These are phyloP conservation scores for Pythium vanterpoolii DNA, from an alignment of 352 stramenopile genomes.

Conservation along the genomic window DNA sequence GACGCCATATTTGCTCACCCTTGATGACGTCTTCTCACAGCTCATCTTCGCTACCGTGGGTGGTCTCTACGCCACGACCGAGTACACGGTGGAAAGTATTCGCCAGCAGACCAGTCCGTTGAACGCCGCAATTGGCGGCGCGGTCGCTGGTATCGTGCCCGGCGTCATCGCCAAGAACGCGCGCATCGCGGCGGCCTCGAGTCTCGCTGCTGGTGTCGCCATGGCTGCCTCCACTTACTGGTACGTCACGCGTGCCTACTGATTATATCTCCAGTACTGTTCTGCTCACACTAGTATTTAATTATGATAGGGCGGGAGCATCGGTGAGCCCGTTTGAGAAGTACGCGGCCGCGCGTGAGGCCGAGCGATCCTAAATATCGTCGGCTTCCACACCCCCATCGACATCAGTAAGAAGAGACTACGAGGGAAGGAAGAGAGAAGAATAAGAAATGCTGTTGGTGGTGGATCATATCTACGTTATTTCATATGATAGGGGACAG, in stretches of 20 bases:
- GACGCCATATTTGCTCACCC: not conserved
- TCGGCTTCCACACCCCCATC: not conserved
- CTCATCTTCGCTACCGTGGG: slow-evolving; percentile 69
- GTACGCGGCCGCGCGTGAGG: slow-evolving; percentile 47
- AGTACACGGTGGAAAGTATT: slow-evolving; percentile 58
- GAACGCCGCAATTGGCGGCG: slow-evolving; percentile 66
- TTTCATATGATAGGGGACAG: slow-evolving; percentile 41
- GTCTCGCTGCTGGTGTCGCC: slow-evolving; percentile 35
- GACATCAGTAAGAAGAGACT: not conserved
- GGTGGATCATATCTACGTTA: not conserved
- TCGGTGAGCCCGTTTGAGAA: slow-evolving; percentile 64
- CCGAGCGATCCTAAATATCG: slow-evolving; percentile 45
- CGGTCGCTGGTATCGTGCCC: slow-evolving; percentile 61
- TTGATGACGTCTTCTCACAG: slow-evolving; percentile 23
- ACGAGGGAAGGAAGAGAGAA: not conserved
- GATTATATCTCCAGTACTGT: not conserved
- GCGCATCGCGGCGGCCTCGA: slow-evolving; percentile 47
- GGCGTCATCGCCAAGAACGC: slow-evolving; percentile 77
- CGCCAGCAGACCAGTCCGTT: slow-evolving; percentile 68
- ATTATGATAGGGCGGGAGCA: slow-evolving; percentile 26
- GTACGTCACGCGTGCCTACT: slow-evolving; percentile 30
- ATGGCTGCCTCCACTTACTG: slow-evolving; percentile 68
- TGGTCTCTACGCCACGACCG: slow-evolving; percentile 60
- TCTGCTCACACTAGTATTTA: not conserved
- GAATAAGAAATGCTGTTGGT: not conserved